These are phyloP conservation scores for Agastache rugosa DNA, from an alignment of 257 asterid genomes.

Conservation along the genomic window DNA sequence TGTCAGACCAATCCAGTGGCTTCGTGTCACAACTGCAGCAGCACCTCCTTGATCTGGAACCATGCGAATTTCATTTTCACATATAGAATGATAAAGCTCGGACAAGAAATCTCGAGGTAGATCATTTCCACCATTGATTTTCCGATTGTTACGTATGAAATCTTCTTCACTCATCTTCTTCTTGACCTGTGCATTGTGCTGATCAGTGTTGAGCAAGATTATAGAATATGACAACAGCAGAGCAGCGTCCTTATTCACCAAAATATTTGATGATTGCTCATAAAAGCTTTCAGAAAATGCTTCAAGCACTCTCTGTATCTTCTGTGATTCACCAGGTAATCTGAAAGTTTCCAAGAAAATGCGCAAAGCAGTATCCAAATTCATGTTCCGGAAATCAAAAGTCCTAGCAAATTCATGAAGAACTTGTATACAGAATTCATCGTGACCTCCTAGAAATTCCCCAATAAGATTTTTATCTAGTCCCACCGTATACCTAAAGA, in stretches of 20 bases:
- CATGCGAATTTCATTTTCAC: constrained; percentile 88
- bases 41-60: constrained; percentile 72
- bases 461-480: constrained; percentile 84
- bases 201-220: constrained; percentile 93
- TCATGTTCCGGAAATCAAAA: constrained; percentile 76
- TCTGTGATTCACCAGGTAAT: constrained; percentile 97
- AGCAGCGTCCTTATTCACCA: constrained; percentile 89
- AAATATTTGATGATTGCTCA: constrained; percentile 78
- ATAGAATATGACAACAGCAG: constrained; percentile 85
- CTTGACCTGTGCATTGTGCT: constrained; percentile 90
- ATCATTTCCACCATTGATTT: constrained; percentile 90
- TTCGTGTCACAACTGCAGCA: constrained; percentile 54
- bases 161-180: constrained; percentile 97
- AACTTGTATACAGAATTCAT: constrained; percentile 80
- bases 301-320: constrained; percentile 93
- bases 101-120: constrained; percentile 90
- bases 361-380: constrained; percentile 85
- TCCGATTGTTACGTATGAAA: constrained; percentile 85
- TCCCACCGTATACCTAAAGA: constrained; percentile 79
- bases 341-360: constrained; percentile 87
- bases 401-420: constrained; percentile 86
- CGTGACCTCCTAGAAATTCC: constrained; percentile 87
- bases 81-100: constrained; percentile 80
- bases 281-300: constrained; percentile 90
- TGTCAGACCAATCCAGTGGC: constrained; percentile 87